Conservation (phyloP, 441 rosid species). For the Codiaeum variegatum region DNA sequence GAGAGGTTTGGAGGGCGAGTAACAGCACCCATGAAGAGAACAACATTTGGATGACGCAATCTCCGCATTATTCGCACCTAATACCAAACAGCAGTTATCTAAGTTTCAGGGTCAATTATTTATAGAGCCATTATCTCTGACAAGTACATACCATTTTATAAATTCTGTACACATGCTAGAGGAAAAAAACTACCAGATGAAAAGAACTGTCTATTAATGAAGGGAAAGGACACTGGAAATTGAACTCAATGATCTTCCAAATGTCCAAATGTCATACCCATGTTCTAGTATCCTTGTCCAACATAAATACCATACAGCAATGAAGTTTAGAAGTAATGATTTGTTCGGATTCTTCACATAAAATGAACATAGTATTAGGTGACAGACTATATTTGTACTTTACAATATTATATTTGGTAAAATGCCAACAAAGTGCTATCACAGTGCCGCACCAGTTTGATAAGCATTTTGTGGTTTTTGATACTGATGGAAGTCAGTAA, state of each 20-base stretch:
- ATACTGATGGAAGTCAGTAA: neutral
- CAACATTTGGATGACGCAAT: constrained; percentile 96
- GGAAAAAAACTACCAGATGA: neutral
- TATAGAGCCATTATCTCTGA: neutral
- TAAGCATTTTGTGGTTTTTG: neutral
- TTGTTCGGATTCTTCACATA: neutral
- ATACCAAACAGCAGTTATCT: constrained; percentile 20
- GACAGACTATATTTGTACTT: neutral
- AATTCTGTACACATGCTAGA: neutral
- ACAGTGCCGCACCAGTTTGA: neutral
- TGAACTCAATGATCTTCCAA: neutral
- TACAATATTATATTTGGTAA: neutral
- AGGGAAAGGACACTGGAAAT: neutral
- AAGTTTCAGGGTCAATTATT: constrained; percentile 9
- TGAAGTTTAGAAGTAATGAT: neutral
- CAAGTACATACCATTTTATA: neutral
- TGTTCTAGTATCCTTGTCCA: neutral
- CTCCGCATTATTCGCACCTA: constrained; percentile 98
- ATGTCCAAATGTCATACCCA: neutral
- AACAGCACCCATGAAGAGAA: constrained; percentile 95
- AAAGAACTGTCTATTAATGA: neutral
- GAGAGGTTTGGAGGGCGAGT: constrained; percentile 98
- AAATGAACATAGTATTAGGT: neutral
- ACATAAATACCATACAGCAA: neutral
- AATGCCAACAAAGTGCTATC: neutral